Conservation (phyloP, 495 filamentous ascomycete genomes). For the Tuber indicum region DNA sequence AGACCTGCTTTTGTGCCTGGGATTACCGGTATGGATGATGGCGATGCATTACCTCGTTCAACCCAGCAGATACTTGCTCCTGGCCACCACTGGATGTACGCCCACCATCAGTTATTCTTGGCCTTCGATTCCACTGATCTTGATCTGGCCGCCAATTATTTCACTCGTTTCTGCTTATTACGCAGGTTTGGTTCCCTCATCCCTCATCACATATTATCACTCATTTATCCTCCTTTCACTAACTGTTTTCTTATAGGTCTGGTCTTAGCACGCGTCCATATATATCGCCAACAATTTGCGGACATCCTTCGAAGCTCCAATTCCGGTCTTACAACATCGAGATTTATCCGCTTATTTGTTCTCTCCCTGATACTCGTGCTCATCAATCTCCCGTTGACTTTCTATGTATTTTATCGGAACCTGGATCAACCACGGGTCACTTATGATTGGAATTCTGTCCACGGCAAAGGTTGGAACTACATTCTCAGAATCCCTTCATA, state of each 20-base stretch:
- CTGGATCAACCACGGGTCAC: conserved; percentile 45
- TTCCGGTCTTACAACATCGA: conserved; percentile 56
- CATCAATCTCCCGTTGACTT: conserved; percentile 57
- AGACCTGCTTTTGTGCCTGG: conserved; percentile 64
- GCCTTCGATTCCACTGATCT: conserved; percentile 59
- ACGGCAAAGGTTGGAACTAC: conserved; percentile 53
- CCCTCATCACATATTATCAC: conserved; percentile 22
- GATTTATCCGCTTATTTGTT: conserved; percentile 72
- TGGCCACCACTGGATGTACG: conserved; percentile 66
- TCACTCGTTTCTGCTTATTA: conserved; percentile 59
- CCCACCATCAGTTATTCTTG: conserved; percentile 61
- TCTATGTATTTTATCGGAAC: conserved; percentile 57
- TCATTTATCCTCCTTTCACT: conserved; percentile 6
- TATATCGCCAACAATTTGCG: conserved; percentile 58
- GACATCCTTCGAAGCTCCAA: conserved; percentile 53
- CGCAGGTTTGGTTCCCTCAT: conserved; percentile 55
- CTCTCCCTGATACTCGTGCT: conserved; percentile 63
- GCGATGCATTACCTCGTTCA: conserved; percentile 64
- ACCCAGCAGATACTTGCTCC: conserved; percentile 63
- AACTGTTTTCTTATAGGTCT: conserved; percentile 49
- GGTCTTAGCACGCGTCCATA: conserved; percentile 60
- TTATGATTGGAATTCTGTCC: conserved; percentile 54
- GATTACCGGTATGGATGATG: conserved; percentile 60
- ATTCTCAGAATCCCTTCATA: conserved; percentile 58
- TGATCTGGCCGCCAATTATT: conserved; percentile 61